phyloP scores from a whole-genome alignment of 352 stramenopile species.

The Globisporangium perplexum region DNA sequence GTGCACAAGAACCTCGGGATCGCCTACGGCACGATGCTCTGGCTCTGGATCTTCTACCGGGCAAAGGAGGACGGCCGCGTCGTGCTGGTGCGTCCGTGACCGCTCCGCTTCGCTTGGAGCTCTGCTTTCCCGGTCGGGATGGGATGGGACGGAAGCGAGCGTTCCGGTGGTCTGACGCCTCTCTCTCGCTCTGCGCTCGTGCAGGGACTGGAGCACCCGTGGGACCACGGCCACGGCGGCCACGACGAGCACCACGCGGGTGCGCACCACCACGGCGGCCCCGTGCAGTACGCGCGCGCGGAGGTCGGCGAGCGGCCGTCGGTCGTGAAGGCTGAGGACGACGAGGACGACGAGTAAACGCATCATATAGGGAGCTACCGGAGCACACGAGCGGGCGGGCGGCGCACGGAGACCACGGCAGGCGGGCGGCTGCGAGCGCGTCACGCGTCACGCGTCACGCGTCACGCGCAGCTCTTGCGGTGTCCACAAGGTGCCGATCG shows the following conservation, averaged over 20 bases:
- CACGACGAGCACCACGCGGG: constrained; percentile 30
- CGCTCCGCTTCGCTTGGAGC: background rate
- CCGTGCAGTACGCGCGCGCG: constrained; percentile 56
- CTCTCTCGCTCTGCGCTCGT: background rate
- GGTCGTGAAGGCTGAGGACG: constrained; percentile 45
- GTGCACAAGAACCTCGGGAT: constrained; percentile 85
- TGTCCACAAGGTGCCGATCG: too few species aligned
- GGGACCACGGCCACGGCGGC: constrained; percentile 63
- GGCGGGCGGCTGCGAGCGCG: background rate
- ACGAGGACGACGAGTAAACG: constrained; percentile 36
- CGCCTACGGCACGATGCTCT: constrained; percentile 87
- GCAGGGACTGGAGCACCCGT: constrained; percentile 83
- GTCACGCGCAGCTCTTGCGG: too few species aligned
- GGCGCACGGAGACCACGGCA: background rate
- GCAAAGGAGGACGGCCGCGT: constrained; percentile 83
- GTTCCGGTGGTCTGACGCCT: background rate
- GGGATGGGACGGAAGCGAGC: too few species aligned
- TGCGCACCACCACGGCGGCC: constrained; percentile 34
- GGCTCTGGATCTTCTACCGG: constrained; percentile 89
- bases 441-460: too few species aligned
- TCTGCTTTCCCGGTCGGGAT: background rate
- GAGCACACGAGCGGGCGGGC: background rate
- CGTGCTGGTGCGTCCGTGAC: constrained; percentile 46
- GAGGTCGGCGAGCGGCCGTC: constrained; percentile 60
- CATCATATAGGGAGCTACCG: constrained; percentile 1